Evolutionary conservation across 2,329 filamentous ascomycete species (phyloP).

Genomic region (Paracoccidioides brasiliensis): DNA sequence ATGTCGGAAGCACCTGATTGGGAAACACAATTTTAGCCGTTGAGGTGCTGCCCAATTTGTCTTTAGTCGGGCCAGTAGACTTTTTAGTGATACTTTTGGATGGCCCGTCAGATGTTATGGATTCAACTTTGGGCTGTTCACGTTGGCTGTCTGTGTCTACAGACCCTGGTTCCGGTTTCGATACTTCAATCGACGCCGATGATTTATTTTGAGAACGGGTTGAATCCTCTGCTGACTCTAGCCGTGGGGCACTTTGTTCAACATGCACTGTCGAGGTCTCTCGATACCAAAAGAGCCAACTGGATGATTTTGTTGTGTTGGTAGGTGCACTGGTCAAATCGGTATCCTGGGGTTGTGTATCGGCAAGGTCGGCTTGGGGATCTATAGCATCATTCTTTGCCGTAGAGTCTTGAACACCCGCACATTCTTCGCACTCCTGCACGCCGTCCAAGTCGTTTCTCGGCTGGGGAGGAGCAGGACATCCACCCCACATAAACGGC

Average conservation of each 20-base stretch:
- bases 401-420: background rate
- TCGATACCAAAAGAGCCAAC: conserved; percentile 33
- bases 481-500: conserved; percentile 33
- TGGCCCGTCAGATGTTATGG: conserved; percentile 6
- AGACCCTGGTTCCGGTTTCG: conserved; percentile 12
- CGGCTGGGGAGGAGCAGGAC: conserved; percentile 14
- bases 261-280: conserved; percentile 15
- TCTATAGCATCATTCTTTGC: conserved; percentile 12
- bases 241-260: conserved; percentile 7
- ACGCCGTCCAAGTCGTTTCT: conserved; percentile 13
- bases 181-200: conserved; percentile 13
- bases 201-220: background rate
- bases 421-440: conserved; percentile 8
- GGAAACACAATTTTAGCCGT: conserved; percentile 18
- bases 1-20: conserved; percentile 37
- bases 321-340: background rate
- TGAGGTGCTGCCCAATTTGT: background rate
- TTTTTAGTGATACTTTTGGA: conserved; percentile 19
- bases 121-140: conserved; percentile 17
- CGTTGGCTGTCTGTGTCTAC: conserved; percentile 14
- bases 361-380: conserved; percentile 11
- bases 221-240: background rate
- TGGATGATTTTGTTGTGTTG: conserved; percentile 20
- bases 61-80: conserved; percentile 11
- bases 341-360: background rate